These are phyloP conservation scores for Alternaria sp. DNA, from an alignment of 2,329 filamentous ascomycete genomes.

Conservation along the genomic window DNA sequence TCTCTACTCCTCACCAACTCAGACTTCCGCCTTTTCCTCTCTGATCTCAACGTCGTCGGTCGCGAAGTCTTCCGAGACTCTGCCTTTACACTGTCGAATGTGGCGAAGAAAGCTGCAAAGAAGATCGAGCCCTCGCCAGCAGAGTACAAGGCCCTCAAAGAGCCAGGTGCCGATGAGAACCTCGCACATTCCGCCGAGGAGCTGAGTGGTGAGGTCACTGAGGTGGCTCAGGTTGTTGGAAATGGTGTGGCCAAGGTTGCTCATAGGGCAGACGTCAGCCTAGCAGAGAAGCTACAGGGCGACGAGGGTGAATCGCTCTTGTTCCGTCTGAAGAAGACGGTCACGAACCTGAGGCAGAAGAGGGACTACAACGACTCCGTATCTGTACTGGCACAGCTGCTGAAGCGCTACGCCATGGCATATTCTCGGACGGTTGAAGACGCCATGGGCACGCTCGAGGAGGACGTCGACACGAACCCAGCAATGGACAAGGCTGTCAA, in stretches of 20 bases:
- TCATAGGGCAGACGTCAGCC: constrained; percentile 72
- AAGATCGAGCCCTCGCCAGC: constrained; percentile 73
- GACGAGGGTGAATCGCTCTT: constrained; percentile 78
- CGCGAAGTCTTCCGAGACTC: constrained; percentile 89
- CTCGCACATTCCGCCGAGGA: constrained; percentile 68
- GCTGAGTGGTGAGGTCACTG: constrained; percentile 60
- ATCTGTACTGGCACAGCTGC: constrained; percentile 75
- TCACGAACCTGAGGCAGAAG: constrained; percentile 76
- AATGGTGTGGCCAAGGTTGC: constrained; percentile 58
- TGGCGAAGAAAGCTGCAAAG: constrained; percentile 77
- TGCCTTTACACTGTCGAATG: constrained; percentile 78
- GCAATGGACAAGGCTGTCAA: constrained; percentile 78
- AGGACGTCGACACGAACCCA: constrained; percentile 76
- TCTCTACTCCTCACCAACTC: constrained; percentile 88
- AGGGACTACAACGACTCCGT: constrained; percentile 89
- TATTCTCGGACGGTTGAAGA: constrained; percentile 80
- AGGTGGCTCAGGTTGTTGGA: constrained; percentile 57
- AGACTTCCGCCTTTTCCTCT: constrained; percentile 86
- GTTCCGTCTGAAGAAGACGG: constrained; percentile 77
- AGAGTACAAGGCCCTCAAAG: constrained; percentile 65
- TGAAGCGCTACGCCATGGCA: constrained; percentile 78
- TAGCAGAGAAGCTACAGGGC: constrained; percentile 76
- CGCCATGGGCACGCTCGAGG: constrained; percentile 70
- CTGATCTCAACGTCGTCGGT: constrained; percentile 79
- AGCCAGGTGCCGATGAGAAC: constrained; percentile 59